Evolutionary conservation across 495 filamentous ascomycete species (phyloP).

Genomic region (Aspergillus leporis): DNA sequence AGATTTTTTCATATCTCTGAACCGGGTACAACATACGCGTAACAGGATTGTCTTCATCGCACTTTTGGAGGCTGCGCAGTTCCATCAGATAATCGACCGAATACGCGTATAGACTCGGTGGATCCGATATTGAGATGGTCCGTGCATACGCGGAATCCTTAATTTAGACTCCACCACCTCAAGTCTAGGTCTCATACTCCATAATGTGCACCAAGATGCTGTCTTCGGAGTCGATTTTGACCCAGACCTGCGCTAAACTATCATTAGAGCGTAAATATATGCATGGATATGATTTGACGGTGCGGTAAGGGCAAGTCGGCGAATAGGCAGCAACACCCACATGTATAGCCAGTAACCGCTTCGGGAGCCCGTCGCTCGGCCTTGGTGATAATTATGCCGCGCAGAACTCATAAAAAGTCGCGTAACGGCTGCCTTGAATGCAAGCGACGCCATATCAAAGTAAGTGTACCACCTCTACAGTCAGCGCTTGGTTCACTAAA

Average conservation of each 20-base stretch:
- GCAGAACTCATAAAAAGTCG: conserved; percentile 37
- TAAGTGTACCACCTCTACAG: conserved; percentile 6
- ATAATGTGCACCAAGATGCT: not conserved
- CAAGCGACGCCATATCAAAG: conserved; percentile 43
- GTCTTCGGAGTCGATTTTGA: not conserved
- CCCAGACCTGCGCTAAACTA: not conserved
- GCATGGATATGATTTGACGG: not conserved
- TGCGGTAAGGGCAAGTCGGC: not conserved
- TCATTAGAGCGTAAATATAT: not conserved
- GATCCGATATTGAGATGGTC: not conserved
- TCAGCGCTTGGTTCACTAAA: not conserved
- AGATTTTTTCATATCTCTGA: not conserved
- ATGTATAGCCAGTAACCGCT: not conserved
- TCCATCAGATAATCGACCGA: not conserved
- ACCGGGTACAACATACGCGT: not conserved
- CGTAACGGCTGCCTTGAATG: conserved; percentile 40
- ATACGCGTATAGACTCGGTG: not conserved
- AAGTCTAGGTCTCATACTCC: not conserved
- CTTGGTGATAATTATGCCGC: conserved; percentile 28
- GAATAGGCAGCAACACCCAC: not conserved
- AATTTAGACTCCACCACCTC: not conserved
- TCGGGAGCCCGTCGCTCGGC: not conserved
- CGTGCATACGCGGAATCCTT: conserved; percentile 9
- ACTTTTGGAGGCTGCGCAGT: not conserved
- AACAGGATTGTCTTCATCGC: not conserved